Conservation (phyloP, 257 asterid genomes). For the Solanum okadae region DNA sequence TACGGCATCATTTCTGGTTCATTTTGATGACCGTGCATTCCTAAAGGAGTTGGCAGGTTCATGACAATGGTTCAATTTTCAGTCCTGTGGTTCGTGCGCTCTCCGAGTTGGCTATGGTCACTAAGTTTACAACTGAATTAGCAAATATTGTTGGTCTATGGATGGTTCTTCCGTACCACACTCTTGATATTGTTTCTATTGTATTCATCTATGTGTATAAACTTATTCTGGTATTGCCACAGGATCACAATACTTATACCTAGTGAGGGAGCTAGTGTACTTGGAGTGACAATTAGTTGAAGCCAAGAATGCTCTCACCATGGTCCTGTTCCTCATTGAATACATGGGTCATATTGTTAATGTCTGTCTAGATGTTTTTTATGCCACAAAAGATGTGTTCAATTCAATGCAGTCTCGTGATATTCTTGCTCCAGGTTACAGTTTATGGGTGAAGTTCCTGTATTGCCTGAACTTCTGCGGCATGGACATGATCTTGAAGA, state of each 20-base stretch:
- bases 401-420: neutral
- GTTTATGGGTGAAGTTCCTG: neutral
- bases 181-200: neutral
- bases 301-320: neutral
- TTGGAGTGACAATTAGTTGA: neutral
- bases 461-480: neutral
- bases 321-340: neutral
- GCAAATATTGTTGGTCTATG: neutral
- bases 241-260: neutral
- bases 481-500: neutral
- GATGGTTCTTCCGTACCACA: neutral
- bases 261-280: neutral
- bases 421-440: neutral
- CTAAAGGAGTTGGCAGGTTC: neutral
- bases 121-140: neutral
- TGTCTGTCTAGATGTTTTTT: neutral
- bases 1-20: neutral
- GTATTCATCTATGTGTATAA: neutral
- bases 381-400: neutral
- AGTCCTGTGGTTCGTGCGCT: neutral
- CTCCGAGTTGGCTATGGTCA: neutral
- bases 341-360: neutral
- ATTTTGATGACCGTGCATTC: neutral
- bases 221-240: neutral
- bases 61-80: neutral